Evolutionary conservation across 78 protist genomes (phyloP).

Genomic region (Mastigamoeba balamuthi): DNA sequence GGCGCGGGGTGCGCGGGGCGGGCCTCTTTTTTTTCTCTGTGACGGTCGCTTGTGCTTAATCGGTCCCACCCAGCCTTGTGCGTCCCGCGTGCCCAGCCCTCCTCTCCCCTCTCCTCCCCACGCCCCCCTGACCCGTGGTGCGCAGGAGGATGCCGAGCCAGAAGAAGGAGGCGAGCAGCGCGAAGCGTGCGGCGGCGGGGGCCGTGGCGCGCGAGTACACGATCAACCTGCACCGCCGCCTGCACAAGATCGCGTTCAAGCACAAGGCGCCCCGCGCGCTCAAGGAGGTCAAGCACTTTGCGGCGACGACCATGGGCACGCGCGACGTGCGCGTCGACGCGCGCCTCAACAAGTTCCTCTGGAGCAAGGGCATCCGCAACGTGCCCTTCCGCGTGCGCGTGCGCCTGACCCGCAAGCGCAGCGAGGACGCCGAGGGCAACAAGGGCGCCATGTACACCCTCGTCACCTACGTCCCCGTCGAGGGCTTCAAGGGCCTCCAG

Average conservation of each 20-base stretch:
- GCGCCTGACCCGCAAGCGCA: conserved; percentile 68
- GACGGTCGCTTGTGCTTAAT: no score
- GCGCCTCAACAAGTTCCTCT: conserved; percentile 71
- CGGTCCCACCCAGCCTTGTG: no score
- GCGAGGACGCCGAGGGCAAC: conserved; percentile 89
- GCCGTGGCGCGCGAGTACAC: conserved; percentile 78
- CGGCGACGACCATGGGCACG: conserved; percentile 76
- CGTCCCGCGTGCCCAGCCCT: no score
- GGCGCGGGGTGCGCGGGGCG: no score
- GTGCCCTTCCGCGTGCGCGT: conserved; percentile 86
- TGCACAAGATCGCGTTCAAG: conserved; percentile 76
- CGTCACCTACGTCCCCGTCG: conserved; percentile 57
- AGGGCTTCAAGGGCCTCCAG: conserved; percentile 38
- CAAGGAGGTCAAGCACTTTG: conserved; percentile 62
- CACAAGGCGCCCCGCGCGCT: conserved; percentile 86
- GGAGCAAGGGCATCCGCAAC: conserved; percentile 76
- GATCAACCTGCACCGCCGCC: conserved; percentile 73
- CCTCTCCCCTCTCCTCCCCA: no score
- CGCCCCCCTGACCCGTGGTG: no score
- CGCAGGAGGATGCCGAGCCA: background rate
- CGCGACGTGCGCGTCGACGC: conserved; percentile 78
- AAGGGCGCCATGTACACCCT: conserved; percentile 76
- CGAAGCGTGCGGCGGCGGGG: background rate
- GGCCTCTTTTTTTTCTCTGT: no score
- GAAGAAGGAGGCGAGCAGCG: conserved; percentile 3